These are phyloP conservation scores for Aspergillus novofumigatus DNA, from an alignment of 2,329 filamentous ascomycete species.

Conservation along the genomic window DNA sequence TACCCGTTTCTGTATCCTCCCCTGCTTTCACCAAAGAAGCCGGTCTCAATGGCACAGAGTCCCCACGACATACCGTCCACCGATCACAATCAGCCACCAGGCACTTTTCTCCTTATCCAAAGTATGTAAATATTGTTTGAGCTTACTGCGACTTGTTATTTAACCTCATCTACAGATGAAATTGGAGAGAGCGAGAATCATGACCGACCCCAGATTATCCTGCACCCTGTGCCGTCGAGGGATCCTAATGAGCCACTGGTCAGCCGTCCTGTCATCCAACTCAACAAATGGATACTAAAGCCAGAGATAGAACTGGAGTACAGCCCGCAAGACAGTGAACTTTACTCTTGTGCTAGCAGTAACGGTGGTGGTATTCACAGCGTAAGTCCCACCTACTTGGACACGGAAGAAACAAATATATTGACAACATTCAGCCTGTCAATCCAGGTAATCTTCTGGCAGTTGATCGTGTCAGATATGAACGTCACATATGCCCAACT, in stretches of 20 bases:
- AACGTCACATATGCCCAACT: slow-evolving; percentile 38
- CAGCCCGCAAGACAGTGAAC: slow-evolving; percentile 39
- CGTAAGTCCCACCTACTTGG: slow-evolving; percentile 16
- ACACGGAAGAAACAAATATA: not conserved
- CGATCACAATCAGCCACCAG: slow-evolving; percentile 16
- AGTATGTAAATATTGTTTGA: slow-evolving; percentile 6
- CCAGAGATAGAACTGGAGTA: slow-evolving; percentile 41
- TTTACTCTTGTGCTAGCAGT: slow-evolving; percentile 42
- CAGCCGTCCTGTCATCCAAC: not conserved
- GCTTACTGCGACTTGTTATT: not conserved
- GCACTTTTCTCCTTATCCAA: slow-evolving; percentile 23
- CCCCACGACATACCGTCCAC: not conserved
- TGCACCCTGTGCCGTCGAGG: slow-evolving; percentile 35
- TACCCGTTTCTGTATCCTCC: not conserved
- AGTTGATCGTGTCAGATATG: slow-evolving; percentile 43
- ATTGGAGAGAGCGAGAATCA: slow-evolving; percentile 10
- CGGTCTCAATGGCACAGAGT: slow-evolving; percentile 11
- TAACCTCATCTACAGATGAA: not conserved
- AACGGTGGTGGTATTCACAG: slow-evolving; percentile 40
- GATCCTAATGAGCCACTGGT: slow-evolving; percentile 40
- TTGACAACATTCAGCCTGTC: slow-evolving; percentile 24
- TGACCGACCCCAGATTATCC: slow-evolving; percentile 20
- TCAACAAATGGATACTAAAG: too few relatives aligned
- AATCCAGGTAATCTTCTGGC: slow-evolving; percentile 45
- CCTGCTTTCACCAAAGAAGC: not conserved